These are phyloP conservation scores for Jamesozyma lodderae DNA, from an alignment of 805 yeast species.

Conservation along the genomic window DNA sequence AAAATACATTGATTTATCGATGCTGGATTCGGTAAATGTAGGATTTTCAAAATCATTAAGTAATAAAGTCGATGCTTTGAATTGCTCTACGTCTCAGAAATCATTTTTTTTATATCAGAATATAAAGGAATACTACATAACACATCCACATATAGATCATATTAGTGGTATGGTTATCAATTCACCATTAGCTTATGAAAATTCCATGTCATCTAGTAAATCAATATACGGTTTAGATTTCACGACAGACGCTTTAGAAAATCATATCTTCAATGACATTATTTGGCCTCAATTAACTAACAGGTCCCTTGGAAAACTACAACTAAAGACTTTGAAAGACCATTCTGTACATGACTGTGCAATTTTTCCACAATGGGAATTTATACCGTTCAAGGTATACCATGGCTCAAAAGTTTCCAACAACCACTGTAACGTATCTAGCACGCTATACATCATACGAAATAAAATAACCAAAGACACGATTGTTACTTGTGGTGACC, in stretches of 20 bases:
- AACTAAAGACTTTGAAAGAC: slow-evolving; percentile 6
- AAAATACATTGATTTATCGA: slow-evolving; percentile 10
- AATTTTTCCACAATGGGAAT: slow-evolving; percentile 20
- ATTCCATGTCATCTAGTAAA: slow-evolving; percentile 32
- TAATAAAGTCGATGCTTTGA: background rate
- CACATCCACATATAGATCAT: slow-evolving; percentile 86
- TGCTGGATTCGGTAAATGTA: background rate
- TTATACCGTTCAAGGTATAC: slow-evolving; percentile 32
- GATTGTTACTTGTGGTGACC: slow-evolving; percentile 71
- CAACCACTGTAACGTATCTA: slow-evolving; percentile 25
- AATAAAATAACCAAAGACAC: slow-evolving; percentile 29
- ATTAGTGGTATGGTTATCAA: slow-evolving; percentile 59
- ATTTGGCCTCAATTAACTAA: slow-evolving; percentile 67
- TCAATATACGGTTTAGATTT: slow-evolving; percentile 43
- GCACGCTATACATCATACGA: slow-evolving; percentile 51
- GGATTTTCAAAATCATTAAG: slow-evolving; percentile 10
- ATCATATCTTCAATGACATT: slow-evolving; percentile 58
- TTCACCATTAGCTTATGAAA: slow-evolving; percentile 40
- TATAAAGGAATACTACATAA: slow-evolving; percentile 43
- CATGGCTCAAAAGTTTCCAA: slow-evolving; percentile 34
- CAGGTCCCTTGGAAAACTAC: slow-evolving; percentile 10
- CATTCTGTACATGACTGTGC: slow-evolving; percentile 8
- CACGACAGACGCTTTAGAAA: slow-evolving; percentile 44
- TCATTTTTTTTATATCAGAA: slow-evolving; percentile 30
- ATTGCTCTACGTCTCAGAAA: slow-evolving; percentile 7